Evolutionary conservation across 306 rosid species (phyloP), one percentile per base, ranked within the genome.

Genomic region (Trifolium repens): DNA sequence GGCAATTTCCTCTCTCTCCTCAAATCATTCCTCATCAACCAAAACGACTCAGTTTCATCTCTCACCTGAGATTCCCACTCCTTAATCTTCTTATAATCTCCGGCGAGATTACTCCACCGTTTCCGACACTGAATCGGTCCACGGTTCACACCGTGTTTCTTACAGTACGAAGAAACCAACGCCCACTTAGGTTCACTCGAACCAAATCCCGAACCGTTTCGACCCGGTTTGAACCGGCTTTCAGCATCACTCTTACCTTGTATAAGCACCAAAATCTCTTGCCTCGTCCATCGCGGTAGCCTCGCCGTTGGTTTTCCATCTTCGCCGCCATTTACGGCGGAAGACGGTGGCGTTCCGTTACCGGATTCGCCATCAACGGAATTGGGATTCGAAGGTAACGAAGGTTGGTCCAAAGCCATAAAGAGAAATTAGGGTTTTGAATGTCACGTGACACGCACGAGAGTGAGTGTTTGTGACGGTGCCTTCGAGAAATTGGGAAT

Each of bases 41-140:
- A 94, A 84, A 89, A 94, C 76, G 99, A 94, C 40, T 94, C 97
- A 75, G 91, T 62, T 35, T 89, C 98, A 24, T 94, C 97, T 68
- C 83, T 85, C 74, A 77, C 80, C 84, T 78, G 88, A 22, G 84
- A 79, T 68, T 92, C 99, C 97, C 99, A 96, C 81, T 96, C 98
- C 80, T 90, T 92, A 71, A 96, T 96, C 91, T 96, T 96, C 87
- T 92, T 96, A 49, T 77, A 96, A 66, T 96, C 99, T 8, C 99
- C 98, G 42, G 98, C 96, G 82, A 96, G 85, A 76, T 96, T 96
- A 80, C 99, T 96, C 99, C 99, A 96, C 85, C 99, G 69, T 83
- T 96, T 96, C 69, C 98, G 88, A 83, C 99, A 92, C 97, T 96
- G 99, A 12, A 96, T 96, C 67, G 98, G 96, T 7, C 91, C 99